Base-by-base conservation (phyloP, 1,284 basidiomycete species). In the Vanrija sp. region DNA sequence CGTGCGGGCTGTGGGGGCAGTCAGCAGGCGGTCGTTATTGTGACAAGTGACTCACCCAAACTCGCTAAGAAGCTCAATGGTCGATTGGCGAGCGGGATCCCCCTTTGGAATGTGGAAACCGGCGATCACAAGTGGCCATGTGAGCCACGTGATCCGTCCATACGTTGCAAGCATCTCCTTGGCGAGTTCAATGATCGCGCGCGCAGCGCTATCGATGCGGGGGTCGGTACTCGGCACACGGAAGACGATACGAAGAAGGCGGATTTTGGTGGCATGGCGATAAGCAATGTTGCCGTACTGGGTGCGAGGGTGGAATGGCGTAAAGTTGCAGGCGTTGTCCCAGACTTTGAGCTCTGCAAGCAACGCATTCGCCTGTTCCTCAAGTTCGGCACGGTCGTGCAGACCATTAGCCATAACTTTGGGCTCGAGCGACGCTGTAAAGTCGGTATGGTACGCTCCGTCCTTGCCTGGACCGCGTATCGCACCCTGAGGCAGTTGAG, bases 61-160 rank as follows among this genome's bases (percentile, higher is more conserved):
- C 23, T 69, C 73, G 15, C 66, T 62, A 0, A 75, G 58, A 43
- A 75, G 65, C 40, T 65, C 64, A 3, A 70, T 54, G 6, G 68
- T 65, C n/a, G 66, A 62, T 21, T 54, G 57, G 10, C 72, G 59
- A 10, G 63, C 62, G 12, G 69, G 65, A 52, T 72, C 67, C 19
- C 60, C 65, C 34, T 62, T 61, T 7, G 65, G 64, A 18, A 75
- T 69, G 52, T 73, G 65, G 54, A 73, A 67, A 7, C 67, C 73
- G 21, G 71, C 70, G 29, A 73, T 71, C 19, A 75, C 49, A 28
- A 73, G 67, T 1, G 73, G 73, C 73, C 73, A 75, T 6, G 73
- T 75, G 12, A 75, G 50, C 71, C 71, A 73, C 3, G 66, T 66
- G 46, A 73, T 69, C 43, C 68, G 62, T 3, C 69, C 67, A 52